Evolutionary conservation across 805 yeast species (phyloP).

Genomic region (Debaryomyces tyrocola): DNA sequence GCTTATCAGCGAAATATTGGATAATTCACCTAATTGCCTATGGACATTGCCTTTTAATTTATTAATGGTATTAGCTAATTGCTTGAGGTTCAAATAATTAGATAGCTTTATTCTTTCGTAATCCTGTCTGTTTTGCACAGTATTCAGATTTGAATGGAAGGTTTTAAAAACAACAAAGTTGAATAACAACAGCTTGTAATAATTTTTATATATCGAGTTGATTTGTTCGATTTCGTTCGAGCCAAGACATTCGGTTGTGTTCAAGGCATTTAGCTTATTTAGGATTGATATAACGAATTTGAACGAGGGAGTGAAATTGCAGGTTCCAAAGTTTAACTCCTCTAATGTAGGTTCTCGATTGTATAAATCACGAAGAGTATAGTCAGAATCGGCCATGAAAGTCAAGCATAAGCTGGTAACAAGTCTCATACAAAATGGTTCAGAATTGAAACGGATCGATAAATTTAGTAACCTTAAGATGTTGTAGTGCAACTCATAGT

Average conservation of each 20-base stretch:
- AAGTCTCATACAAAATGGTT: neutral
- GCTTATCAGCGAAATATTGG: constrained; percentile 8
- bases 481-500: constrained; percentile 23
- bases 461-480: constrained; percentile 13
- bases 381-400: neutral
- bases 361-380: neutral
- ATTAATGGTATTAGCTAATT: constrained; percentile 9
- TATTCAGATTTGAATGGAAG: neutral
- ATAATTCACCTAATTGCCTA: constrained; percentile 17
- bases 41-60: constrained; percentile 17
- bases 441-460: neutral
- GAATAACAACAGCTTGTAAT: constrained; percentile 17
- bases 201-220: constrained; percentile 10
- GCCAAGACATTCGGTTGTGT: constrained; percentile 2
- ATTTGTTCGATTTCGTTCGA: neutral
- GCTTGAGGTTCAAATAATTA: constrained; percentile 7
- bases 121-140: neutral
- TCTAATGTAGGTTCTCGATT: neutral
- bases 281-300: neutral
- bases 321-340: neutral
- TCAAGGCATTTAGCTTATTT: constrained; percentile 1
- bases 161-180: constrained; percentile 2
- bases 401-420: constrained; percentile 3
- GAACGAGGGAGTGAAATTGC: neutral
- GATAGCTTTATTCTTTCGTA: constrained; percentile 1